These are phyloP conservation scores for Pythium utonaiense DNA, from an alignment of 352 stramenopile genomes.

Conservation along the genomic window DNA sequence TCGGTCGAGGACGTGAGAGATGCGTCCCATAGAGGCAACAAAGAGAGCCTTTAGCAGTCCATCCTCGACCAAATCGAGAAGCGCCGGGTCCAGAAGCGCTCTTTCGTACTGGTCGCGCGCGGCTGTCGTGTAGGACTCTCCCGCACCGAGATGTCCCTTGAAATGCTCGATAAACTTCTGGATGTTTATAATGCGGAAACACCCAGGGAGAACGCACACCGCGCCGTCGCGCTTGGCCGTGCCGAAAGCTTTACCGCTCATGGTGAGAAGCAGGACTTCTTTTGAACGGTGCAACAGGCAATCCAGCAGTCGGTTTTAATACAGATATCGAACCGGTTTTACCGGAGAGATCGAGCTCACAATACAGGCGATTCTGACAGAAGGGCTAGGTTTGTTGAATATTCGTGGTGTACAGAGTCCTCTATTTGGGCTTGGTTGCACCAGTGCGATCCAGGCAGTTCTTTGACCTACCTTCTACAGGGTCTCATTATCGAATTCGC, in stretches of 20 bases:
- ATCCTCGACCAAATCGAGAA: slow-evolving; percentile 4
- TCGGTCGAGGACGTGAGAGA: neutral
- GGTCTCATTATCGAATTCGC: too few relatives aligned
- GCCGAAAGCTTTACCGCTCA: neutral
- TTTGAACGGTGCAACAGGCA: too few relatives aligned
- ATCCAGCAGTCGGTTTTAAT: too few relatives aligned
- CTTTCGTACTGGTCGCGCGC: neutral
- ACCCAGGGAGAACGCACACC: neutral
- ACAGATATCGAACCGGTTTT: too few relatives aligned
- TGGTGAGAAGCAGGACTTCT: too few relatives aligned
- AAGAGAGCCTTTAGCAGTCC: neutral
- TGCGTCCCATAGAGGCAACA: neutral
- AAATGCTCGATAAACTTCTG: slow-evolving; percentile 1
- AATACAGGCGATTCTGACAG: too few relatives aligned
- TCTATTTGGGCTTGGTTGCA: too few relatives aligned
- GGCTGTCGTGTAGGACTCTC: neutral
- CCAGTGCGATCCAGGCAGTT: too few relatives aligned
- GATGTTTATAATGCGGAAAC: slow-evolving; percentile 2
- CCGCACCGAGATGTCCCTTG: neutral
- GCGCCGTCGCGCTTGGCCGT: neutral
- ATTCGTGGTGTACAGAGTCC: too few relatives aligned
- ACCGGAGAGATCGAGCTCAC: too few relatives aligned
- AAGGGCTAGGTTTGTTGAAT: too few relatives aligned
- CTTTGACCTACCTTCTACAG: too few relatives aligned
- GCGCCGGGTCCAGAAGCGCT: neutral